Conservation (phyloP, 345 rosid species). For the Odontarrhena argentea region DNA sequence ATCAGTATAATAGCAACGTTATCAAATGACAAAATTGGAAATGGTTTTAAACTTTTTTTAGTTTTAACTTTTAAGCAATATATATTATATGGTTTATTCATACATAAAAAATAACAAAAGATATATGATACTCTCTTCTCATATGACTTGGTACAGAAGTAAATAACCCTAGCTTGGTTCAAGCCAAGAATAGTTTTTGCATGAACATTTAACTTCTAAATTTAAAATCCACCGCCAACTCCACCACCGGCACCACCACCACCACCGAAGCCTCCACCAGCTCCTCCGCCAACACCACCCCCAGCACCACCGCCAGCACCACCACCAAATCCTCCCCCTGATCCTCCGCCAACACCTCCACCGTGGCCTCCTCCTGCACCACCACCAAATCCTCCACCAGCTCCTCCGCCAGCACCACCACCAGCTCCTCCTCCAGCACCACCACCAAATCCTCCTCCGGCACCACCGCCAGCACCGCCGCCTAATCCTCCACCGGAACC, state of each 20-base stretch:
- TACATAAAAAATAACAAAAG: constrained; percentile 8
- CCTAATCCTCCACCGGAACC: constrained; percentile 31
- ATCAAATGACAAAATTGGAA: background rate
- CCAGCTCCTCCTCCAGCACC: constrained; percentile 24
- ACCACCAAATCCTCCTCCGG: constrained; percentile 28
- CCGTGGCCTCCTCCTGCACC: constrained; percentile 31
- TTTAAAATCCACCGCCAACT: constrained; percentile 35
- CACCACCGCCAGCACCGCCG: constrained; percentile 34
- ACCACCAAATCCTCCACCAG: constrained; percentile 37
- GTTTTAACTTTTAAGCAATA: background rate
- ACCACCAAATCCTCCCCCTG: constrained; percentile 33
- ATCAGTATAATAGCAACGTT: background rate
- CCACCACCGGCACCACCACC: constrained; percentile 36
- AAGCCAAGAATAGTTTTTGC: constrained; percentile 23
- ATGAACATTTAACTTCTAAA: constrained; percentile 16
- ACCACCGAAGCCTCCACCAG: constrained; percentile 38
- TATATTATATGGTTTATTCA: constrained; percentile 2
- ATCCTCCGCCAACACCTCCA: constrained; percentile 33
- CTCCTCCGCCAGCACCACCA: constrained; percentile 25
- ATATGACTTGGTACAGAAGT: constrained; percentile 31
- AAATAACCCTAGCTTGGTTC: constrained; percentile 30
- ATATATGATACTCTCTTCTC: constrained; percentile 21
- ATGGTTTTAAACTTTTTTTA: background rate
- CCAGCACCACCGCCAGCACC: constrained; percentile 37
- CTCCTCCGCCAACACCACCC: constrained; percentile 32